Evolutionary conservation across 2,329 filamentous ascomycete genomes (phyloP), one percentile per base, ranked within the genome.

Genomic region (Lasiodiplodia gonubiensis): DNA sequence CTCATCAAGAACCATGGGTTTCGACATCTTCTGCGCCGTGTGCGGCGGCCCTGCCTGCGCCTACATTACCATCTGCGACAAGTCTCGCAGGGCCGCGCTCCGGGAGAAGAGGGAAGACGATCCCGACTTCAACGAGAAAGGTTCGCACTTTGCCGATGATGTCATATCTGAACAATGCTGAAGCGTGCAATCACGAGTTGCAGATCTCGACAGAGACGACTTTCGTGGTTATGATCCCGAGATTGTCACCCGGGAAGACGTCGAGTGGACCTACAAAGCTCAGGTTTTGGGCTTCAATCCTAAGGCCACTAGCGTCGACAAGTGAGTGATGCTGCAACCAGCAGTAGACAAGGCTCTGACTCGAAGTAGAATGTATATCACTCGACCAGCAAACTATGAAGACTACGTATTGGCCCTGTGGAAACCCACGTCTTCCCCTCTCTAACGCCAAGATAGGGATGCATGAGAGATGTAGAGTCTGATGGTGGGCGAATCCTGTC

Each of bases 151-250:
- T 10, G 33, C 18, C 14, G 53, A 39, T n/a, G 33, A 33, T 37
- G 42, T 37, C 25, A 57, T 12, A 18, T 12, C 11, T 30, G 27
- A 7, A 21, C 53, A 39, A 4, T 27, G 25, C 49, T 52, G 6
- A 52, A 14, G 27, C 5, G 49, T 16, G 16, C 8, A 12, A 52
- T 18, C 18, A 1, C 21, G 49, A 2, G 30, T 6, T 30, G 21
- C 25, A 46, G 55, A 21, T 16, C 21, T 49, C 61, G 53, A 70
- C 52, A 49, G 37, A 3, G 21, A 25, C 3, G 8, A 35, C 2
- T 21, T 69, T 48, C 21, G 60, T 68, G 7, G 72, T 70, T 74
- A 71, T 49, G 71, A 73, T 46, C 71, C 73, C 5, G 60, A 49
- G 21, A 42, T 69, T 1, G 4, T 72, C 10, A 54, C 10, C 2